A percentile compares a stretch with the other conserved stretches of the same genome.
These are phyloP conservation scores for Microglena sp. DNA, from an alignment of 139 green algal species.

Conservation along the genomic window DNA sequence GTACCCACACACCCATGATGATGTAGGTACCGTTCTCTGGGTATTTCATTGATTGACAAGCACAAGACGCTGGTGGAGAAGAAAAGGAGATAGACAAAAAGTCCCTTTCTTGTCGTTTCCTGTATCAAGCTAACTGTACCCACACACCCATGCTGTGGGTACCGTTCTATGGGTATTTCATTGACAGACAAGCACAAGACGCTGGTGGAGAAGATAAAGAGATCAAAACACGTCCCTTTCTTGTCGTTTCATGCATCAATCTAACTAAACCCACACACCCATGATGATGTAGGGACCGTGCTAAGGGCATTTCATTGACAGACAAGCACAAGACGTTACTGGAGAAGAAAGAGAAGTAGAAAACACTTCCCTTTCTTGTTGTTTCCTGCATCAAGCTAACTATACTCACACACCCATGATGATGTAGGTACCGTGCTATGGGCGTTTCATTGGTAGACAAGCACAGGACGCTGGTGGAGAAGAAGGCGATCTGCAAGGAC, in stretches of 20 bases:
- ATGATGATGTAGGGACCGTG: constrained; percentile 17
- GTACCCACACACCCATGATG: neutral
- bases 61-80: constrained; percentile 8
- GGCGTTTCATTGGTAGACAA: constrained; percentile 1
- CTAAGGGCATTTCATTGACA: constrained; percentile 8
- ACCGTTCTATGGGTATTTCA: constrained; percentile 16
- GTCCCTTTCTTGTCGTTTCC: too few species aligned
- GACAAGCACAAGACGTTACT: neutral
- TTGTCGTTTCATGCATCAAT: too few species aligned
- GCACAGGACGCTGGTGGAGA: constrained; percentile 5
- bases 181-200: neutral
- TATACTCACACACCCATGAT: neutral
- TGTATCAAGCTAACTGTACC: neutral
- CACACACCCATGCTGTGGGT: constrained; percentile 5
- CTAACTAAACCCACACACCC: neutral
- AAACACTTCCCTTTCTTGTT: too few species aligned
- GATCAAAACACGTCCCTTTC: too few species aligned
- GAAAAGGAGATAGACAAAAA: neutral
- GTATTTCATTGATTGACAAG: constrained; percentile 1
- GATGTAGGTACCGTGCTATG: constrained; percentile 19
- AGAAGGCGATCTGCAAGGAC: too few species aligned
- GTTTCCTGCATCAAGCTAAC: neutral
- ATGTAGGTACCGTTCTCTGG: constrained; percentile 21
- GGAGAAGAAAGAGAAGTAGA: too few species aligned
- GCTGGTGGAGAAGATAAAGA: constrained; percentile 7